A percentile compares a stretch with the other conserved stretches of the same genome.
These are phyloP conservation scores for Paraphoma chrysanthemicola DNA, from an alignment of 2,329 filamentous ascomycete genomes.

Conservation along the genomic window DNA sequence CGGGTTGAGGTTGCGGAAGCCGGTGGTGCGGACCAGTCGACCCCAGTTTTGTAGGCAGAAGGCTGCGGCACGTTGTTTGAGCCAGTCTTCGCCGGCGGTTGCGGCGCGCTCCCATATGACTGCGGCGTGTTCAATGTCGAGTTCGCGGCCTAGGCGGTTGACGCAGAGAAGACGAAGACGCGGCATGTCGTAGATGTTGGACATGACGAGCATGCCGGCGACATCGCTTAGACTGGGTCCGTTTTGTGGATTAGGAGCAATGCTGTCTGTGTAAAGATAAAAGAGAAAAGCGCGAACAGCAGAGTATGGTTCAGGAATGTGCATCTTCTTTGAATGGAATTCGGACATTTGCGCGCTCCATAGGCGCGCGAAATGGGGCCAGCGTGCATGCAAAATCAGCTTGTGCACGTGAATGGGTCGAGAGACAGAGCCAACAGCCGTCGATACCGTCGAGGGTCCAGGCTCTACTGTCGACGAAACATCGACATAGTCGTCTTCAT, in stretches of 20 bases:
- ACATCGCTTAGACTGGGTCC: slow-evolving; percentile 77
- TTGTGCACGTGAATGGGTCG: slow-evolving; percentile 92
- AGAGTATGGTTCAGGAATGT: slow-evolving; percentile 94
- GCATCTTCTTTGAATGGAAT: slow-evolving; percentile 96
- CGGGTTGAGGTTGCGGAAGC: slow-evolving; percentile 82
- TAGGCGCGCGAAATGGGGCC: slow-evolving; percentile 93
- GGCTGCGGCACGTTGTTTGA: slow-evolving; percentile 83
- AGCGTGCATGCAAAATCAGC: slow-evolving; percentile 90
- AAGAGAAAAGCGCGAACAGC: slow-evolving; percentile 95
- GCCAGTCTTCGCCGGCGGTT: slow-evolving; percentile 90
- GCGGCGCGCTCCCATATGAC: slow-evolving; percentile 95
- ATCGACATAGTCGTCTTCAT: slow-evolving; percentile 74
- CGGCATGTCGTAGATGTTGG: slow-evolving; percentile 97
- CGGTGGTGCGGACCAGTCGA: slow-evolving; percentile 85
- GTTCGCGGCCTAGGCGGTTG: slow-evolving; percentile 85
- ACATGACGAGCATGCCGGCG: slow-evolving; percentile 94
- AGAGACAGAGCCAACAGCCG: slow-evolving; percentile 58
- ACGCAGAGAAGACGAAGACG: slow-evolving; percentile 90
- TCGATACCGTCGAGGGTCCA: slow-evolving; percentile 47
- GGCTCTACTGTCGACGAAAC: slow-evolving; percentile 49
- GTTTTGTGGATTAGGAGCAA: slow-evolving; percentile 56
- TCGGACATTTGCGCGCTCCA: slow-evolving; percentile 96
- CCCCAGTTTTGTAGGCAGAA: slow-evolving; percentile 97
- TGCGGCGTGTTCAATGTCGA: slow-evolving; percentile 93
- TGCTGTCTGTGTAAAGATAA: slow-evolving; percentile 96